Percentiles rank a stretch among this genome's conserved stretches.
These are phyloP conservation scores for Aspergillus nidulans DNA, from an alignment of 495 filamentous ascomycete genomes.

Conservation along the genomic window DNA sequence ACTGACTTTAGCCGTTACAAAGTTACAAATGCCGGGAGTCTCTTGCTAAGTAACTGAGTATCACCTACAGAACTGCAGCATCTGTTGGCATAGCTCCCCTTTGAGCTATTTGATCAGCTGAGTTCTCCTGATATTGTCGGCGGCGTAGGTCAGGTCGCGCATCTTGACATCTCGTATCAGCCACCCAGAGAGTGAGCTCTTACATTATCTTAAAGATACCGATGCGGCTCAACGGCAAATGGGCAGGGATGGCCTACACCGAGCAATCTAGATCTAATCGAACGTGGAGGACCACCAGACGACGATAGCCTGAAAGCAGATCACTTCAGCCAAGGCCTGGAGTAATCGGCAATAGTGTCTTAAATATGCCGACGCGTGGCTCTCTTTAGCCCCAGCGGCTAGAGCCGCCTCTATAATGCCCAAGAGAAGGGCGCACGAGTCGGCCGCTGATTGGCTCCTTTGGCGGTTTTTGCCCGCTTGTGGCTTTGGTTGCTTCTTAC, in stretches of 20 bases:
- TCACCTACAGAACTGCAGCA: neutral
- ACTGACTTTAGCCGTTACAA: no score
- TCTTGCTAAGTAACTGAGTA: neutral
- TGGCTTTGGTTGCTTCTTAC: conserved; percentile 21
- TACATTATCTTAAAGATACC: no score
- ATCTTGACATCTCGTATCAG: no score
- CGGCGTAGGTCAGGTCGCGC: neutral
- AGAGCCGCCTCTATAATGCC: neutral
- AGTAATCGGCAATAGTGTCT: neutral
- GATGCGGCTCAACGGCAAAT: neutral
- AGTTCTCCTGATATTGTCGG: neutral
- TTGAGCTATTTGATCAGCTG: neutral
- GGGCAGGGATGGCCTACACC: neutral
- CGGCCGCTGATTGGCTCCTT: neutral
- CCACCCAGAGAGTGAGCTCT: no score
- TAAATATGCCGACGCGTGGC: neutral
- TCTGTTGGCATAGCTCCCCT: neutral
- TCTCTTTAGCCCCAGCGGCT: neutral
- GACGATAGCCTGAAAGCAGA: neutral
- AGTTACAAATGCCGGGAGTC: neutral
- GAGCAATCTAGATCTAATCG: neutral
- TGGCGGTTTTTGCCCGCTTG: neutral
- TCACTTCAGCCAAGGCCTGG: neutral
- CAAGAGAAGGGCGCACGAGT: neutral
- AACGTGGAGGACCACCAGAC: neutral